phyloP scores from a whole-genome alignment of 495 filamentous ascomycete genomes.

The Xylaria nigripes region DNA sequence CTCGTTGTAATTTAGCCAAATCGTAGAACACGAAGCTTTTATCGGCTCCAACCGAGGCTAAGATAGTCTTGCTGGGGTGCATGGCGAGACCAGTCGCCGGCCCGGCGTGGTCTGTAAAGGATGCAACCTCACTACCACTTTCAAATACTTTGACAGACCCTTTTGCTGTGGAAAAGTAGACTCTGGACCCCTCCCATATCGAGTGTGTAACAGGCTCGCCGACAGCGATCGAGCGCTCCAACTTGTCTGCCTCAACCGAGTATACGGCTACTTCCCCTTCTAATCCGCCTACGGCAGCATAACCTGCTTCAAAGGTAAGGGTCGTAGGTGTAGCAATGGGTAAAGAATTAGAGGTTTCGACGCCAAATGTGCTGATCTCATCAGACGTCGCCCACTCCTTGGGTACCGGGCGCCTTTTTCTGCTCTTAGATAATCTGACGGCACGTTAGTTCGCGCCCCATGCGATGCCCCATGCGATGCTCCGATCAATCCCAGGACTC shows the following conservation, averaged over 20 bases:
- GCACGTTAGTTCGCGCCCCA: slow-evolving; percentile 7
- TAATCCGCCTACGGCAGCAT: slow-evolving; percentile 70
- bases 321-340: slow-evolving; percentile 50
- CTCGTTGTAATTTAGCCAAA: slow-evolving; percentile 52
- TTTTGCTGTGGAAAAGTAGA: slow-evolving; percentile 61
- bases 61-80: slow-evolving; percentile 76
- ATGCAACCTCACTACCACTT: slow-evolving; percentile 52
- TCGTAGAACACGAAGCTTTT: slow-evolving; percentile 94
- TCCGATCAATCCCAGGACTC: neutral
- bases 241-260: slow-evolving; percentile 60
- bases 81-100: slow-evolving; percentile 65
- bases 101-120: slow-evolving; percentile 72
- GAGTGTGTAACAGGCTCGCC: slow-evolving; percentile 67
- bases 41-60: slow-evolving; percentile 82
- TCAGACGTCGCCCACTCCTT: slow-evolving; percentile 77
- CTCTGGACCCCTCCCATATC: slow-evolving; percentile 65
- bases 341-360: slow-evolving; percentile 55
- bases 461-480: neutral
- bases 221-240: slow-evolving; percentile 58
- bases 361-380: slow-evolving; percentile 57
- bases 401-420: slow-evolving; percentile 81
- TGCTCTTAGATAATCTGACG: slow-evolving; percentile 66
- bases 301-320: slow-evolving; percentile 61
- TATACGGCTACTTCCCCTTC: slow-evolving; percentile 74
- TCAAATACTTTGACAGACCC: slow-evolving; percentile 76